These are phyloP conservation scores for Calvatia gigantea DNA, from an alignment of 768 basidiomycete species.

Conservation along the genomic window DNA sequence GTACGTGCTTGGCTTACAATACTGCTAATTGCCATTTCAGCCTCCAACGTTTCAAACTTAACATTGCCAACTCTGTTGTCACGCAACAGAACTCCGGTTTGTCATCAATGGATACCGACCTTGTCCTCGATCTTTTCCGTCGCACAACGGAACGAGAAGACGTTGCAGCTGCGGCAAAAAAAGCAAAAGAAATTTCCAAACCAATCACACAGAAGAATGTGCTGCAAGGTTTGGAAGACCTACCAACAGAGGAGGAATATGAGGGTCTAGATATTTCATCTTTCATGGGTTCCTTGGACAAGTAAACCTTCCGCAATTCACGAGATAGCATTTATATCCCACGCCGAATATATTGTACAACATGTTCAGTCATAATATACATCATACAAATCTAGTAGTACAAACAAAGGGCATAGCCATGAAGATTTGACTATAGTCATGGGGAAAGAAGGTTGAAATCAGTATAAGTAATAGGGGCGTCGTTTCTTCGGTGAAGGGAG, in stretches of 20 bases:
- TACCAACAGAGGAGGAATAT: conserved; percentile 92
- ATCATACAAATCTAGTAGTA: conserved; percentile 8
- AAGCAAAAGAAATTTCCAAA: conserved; percentile 50
- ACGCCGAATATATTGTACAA: conserved; percentile 11
- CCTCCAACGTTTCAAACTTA: conserved; percentile 97
- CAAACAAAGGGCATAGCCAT: background rate
- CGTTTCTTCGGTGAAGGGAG: conserved; percentile 14
- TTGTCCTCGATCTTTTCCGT: conserved; percentile 91
- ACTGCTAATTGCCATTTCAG: conserved; percentile 38
- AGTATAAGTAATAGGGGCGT: conserved; percentile 5
- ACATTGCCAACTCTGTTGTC: conserved; percentile 94
- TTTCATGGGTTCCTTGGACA: conserved; percentile 84
- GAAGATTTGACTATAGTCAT: background rate
- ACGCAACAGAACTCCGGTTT: conserved; percentile 96
- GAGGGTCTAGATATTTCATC: conserved; percentile 79
- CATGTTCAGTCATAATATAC: background rate
- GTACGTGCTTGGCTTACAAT: background rate
- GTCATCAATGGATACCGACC: conserved; percentile 94
- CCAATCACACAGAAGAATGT: conserved; percentile 77
- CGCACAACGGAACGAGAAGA: conserved; percentile 80
- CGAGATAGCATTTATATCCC: background rate
- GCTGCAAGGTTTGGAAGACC: conserved; percentile 85
- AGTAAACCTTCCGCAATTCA: conserved; percentile 24
- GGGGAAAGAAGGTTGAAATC: background rate
- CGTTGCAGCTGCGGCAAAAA: conserved; percentile 48